Conservation (phyloP, 192 early-diverging fungal species). For the Coemansia sp. region DNA sequence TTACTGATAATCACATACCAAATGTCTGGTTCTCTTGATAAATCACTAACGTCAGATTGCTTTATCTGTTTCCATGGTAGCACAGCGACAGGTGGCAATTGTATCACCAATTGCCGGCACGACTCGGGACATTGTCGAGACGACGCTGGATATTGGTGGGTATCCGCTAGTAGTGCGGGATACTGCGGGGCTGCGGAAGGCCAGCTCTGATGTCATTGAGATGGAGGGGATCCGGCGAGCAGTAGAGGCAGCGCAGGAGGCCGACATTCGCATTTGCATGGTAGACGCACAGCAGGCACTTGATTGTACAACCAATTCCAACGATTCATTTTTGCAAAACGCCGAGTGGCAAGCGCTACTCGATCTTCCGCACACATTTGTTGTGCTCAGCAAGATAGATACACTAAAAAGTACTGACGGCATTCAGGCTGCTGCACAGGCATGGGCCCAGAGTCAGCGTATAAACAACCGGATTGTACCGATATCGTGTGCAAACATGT, state of each 20-base stretch:
- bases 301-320: background rate
- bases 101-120: conserved; percentile 75
- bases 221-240: conserved; percentile 68
- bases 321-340: background rate
- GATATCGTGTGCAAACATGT: conserved; percentile 5
- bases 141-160: conserved; percentile 69
- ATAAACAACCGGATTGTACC: background rate
- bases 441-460: background rate
- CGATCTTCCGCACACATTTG: conserved; percentile 56
- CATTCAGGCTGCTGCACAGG: background rate
- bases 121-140: conserved; percentile 74
- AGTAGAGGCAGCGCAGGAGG: conserved; percentile 42
- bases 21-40: background rate
- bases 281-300: conserved; percentile 33
- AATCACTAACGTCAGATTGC: background rate
- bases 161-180: conserved; percentile 76
- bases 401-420: background rate
- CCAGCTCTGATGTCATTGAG: conserved; percentile 63
- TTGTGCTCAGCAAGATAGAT: conserved; percentile 62
- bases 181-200: conserved; percentile 64
- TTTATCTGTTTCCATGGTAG: conserved; percentile 12
- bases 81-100: conserved; percentile 72
- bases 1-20: no score
- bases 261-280: conserved; percentile 71
- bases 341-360: conserved; percentile 21